These are phyloP conservation scores for Dentipellis sp. DNA, from an alignment of 768 basidiomycete genomes.

Conservation along the genomic window DNA sequence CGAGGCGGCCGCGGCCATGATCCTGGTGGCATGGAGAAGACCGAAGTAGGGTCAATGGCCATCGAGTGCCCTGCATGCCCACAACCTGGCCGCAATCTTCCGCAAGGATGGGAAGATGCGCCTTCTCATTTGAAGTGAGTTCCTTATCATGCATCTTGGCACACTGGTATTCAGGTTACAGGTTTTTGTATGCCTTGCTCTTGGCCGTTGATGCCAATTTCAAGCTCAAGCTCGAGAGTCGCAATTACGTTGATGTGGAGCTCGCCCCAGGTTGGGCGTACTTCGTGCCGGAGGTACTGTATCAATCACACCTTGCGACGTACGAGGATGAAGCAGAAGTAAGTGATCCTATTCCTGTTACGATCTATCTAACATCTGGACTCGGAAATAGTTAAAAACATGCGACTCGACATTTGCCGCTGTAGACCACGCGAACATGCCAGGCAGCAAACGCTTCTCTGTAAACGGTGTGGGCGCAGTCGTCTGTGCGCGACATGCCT, in stretches of 20 bases:
- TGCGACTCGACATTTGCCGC: conserved; percentile 1
- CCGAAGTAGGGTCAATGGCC: conserved; percentile 8
- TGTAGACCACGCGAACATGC: conserved; percentile 5
- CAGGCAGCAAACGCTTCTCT: background rate
- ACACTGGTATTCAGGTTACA: background rate
- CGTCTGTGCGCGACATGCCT: conserved; percentile 2
- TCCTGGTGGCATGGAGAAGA: conserved; percentile 8
- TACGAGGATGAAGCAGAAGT: conserved; percentile 1
- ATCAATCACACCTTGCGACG: background rate
- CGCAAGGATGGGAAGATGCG: conserved; percentile 11
- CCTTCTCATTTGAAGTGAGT: conserved; percentile 10
- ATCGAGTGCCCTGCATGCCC: conserved; percentile 20
- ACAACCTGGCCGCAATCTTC: conserved; percentile 14
- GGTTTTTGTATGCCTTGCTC: conserved; percentile 2
- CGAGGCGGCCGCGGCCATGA: conserved; percentile 16
- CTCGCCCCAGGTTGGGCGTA: conserved; percentile 2
- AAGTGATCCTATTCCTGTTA: conserved; percentile 16
- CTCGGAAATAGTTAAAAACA: background rate
- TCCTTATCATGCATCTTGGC: conserved; percentile 2
- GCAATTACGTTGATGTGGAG: background rate
- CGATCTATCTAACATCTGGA: background rate
- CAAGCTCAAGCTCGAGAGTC: conserved; percentile 1
- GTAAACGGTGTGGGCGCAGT: conserved; percentile 9
- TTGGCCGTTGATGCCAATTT: conserved; percentile 10
- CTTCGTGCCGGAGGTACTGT: background rate